These are phyloP conservation scores for Podaxis sp. DNA, from an alignment of 768 basidiomycete genomes.

Conservation along the genomic window DNA sequence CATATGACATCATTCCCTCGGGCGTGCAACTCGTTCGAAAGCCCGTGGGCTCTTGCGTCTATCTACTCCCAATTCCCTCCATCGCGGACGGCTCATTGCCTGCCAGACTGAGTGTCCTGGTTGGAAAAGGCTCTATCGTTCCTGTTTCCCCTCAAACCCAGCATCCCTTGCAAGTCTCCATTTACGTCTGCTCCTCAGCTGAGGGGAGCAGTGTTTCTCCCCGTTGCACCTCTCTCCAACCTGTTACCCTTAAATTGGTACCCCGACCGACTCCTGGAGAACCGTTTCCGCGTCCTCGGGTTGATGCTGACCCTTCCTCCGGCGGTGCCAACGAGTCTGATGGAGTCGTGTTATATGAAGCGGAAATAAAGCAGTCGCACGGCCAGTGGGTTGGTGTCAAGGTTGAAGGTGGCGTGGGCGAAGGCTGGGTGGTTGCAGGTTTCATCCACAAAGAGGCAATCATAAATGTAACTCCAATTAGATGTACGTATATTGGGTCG, in stretches of 20 bases:
- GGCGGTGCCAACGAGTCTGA: constrained; percentile 48
- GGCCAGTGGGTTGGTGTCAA: constrained; percentile 47
- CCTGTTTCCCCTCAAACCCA: constrained; percentile 47
- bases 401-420: constrained; percentile 44
- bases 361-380: constrained; percentile 16
- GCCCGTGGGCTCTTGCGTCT: constrained; percentile 38
- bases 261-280: constrained; percentile 52
- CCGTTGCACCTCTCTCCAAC: constrained; percentile 37
- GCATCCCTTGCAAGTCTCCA: constrained; percentile 39
- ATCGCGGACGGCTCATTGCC: constrained; percentile 7
- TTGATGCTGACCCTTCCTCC: constrained; percentile 46
- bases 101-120: constrained; percentile 47
- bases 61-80: constrained; percentile 45
- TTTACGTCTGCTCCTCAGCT: constrained; percentile 38
- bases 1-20: constrained; percentile 32
- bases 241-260: constrained; percentile 52
- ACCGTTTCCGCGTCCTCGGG: constrained; percentile 61
- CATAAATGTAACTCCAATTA: constrained; percentile 26
- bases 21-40: constrained; percentile 37
- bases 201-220: constrained; percentile 19
- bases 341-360: constrained; percentile 63
- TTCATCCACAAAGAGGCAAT: constrained; percentile 34
- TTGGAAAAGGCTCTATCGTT: constrained; percentile 53
- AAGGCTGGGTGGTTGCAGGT: constrained; percentile 61
- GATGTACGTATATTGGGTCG: constrained; percentile 36